Conservation (phyloP, 2,329 filamentous ascomycete species). For the Botryotinia globosa region DNA sequence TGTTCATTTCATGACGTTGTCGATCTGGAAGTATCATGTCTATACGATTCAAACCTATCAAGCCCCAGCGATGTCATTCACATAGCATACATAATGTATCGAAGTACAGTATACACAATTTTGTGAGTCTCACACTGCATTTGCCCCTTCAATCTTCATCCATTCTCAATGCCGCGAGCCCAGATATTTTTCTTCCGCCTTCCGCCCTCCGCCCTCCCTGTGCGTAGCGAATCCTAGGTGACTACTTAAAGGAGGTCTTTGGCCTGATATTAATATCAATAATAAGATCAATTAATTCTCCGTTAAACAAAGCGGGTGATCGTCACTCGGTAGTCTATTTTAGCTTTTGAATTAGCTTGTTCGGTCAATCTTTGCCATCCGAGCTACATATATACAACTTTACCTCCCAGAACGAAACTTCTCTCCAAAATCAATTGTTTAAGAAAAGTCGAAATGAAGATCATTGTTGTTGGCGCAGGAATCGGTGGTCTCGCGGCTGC, state of each 20-base stretch:
- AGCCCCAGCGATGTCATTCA: no score
- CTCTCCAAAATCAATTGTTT: no score
- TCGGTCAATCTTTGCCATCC: background rate
- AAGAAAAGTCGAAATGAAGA: slow-evolving; percentile 16
- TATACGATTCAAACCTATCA: background rate
- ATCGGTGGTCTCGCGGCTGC: slow-evolving; percentile 54
- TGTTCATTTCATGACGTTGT: background rate
- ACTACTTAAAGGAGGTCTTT: background rate
- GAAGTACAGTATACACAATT: background rate
- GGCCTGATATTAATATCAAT: background rate
- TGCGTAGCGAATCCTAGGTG: background rate
- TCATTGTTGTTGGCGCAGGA: slow-evolving; percentile 39
- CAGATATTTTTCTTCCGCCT: background rate
- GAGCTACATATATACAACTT: background rate
- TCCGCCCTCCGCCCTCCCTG: background rate
- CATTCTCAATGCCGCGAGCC: background rate
- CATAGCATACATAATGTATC: background rate
- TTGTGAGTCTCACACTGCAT: background rate
- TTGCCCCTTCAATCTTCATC: background rate
- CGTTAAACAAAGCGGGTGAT: background rate
- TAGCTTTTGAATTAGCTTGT: background rate
- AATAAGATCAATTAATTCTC: background rate
- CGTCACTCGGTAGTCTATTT: background rate
- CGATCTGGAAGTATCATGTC: background rate
- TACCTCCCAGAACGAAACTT: no score